These are phyloP conservation scores for Globisporangium paddicum DNA, from an alignment of 352 stramenopile genomes.

Conservation along the genomic window DNA sequence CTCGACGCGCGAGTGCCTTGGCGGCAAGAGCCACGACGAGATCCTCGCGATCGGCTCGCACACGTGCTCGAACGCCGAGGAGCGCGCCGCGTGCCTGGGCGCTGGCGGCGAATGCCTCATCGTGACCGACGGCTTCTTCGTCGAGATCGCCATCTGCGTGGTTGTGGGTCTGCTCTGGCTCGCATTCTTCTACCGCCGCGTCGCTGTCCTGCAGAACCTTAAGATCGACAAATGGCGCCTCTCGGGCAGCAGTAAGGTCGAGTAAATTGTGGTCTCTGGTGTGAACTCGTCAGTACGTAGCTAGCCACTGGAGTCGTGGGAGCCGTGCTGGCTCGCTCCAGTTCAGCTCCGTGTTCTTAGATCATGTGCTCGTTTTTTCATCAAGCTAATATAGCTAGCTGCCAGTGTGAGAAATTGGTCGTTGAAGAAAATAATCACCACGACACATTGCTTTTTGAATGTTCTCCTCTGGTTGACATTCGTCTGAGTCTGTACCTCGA, in stretches of 20 bases:
- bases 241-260: slow-evolving; percentile 16
- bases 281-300: too few relatives aligned
- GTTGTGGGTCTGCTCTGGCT: slow-evolving; percentile 69
- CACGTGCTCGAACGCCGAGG: slow-evolving; percentile 73
- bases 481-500: not conserved
- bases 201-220: slow-evolving; percentile 73
- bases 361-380: not conserved
- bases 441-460: not conserved
- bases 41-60: slow-evolving; percentile 69
- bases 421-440: not conserved
- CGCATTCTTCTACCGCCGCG: slow-evolving; percentile 57
- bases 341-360: not conserved
- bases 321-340: too few relatives aligned
- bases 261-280: too few relatives aligned
- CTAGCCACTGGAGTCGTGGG: too few relatives aligned
- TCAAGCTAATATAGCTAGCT: slow-evolving; percentile 5
- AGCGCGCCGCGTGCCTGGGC: slow-evolving; percentile 48
- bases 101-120: slow-evolving; percentile 71
- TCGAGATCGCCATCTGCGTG: slow-evolving; percentile 71
- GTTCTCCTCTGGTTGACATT: not conserved
- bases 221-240: slow-evolving; percentile 84
- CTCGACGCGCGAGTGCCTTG: slow-evolving; percentile 75
- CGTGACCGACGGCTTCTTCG: slow-evolving; percentile 75
- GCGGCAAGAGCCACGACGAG: slow-evolving; percentile 41
- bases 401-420: not conserved